Percentiles rank a stretch among this genome's conserved stretches.
Evolutionary conservation across 2,329 filamentous ascomycete genomes (phyloP).

Genomic region (Pseudonectria buxi): DNA sequence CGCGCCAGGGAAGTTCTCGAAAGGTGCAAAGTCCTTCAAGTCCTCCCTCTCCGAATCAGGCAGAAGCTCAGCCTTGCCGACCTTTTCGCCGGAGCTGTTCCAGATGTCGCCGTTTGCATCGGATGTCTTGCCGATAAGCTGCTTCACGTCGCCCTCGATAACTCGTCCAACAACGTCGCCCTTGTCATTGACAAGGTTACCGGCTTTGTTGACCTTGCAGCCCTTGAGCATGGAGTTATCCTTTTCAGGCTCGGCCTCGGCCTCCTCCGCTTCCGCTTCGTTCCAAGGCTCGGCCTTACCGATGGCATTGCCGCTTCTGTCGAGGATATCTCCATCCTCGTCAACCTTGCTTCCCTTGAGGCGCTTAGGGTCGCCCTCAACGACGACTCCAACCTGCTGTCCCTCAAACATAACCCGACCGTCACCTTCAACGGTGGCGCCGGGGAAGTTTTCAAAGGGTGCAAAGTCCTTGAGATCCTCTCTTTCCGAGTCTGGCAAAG

Average conservation of each 20-base stretch:
- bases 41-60: slow-evolving; percentile 45
- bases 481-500: slow-evolving; percentile 32
- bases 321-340: slow-evolving; percentile 41
- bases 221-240: slow-evolving; percentile 44
- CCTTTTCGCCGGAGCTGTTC: slow-evolving; percentile 59
- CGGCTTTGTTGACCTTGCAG: slow-evolving; percentile 51
- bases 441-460: slow-evolving; percentile 50
- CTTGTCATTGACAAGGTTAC: slow-evolving; percentile 47
- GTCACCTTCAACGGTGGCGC: slow-evolving; percentile 42
- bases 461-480: slow-evolving; percentile 37
- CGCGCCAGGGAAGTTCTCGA: slow-evolving; percentile 49
- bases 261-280: slow-evolving; percentile 11
- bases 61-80: slow-evolving; percentile 55
- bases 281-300: slow-evolving; percentile 2
- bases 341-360: slow-evolving; percentile 6
- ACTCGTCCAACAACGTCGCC: slow-evolving; percentile 54
- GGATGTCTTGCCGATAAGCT: slow-evolving; percentile 55
- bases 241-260: slow-evolving; percentile 16
- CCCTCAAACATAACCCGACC: slow-evolving; percentile 42
- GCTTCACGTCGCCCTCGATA: slow-evolving; percentile 53
- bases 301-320: slow-evolving; percentile 54
- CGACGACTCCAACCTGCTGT: slow-evolving; percentile 49
- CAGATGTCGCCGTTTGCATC: slow-evolving; percentile 62
- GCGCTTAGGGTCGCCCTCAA: slow-evolving; percentile 22
- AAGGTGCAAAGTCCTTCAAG: slow-evolving; percentile 38